phyloP scores from a whole-genome alignment of 495 filamentous ascomycete species.

The Podospora didyma region DNA sequence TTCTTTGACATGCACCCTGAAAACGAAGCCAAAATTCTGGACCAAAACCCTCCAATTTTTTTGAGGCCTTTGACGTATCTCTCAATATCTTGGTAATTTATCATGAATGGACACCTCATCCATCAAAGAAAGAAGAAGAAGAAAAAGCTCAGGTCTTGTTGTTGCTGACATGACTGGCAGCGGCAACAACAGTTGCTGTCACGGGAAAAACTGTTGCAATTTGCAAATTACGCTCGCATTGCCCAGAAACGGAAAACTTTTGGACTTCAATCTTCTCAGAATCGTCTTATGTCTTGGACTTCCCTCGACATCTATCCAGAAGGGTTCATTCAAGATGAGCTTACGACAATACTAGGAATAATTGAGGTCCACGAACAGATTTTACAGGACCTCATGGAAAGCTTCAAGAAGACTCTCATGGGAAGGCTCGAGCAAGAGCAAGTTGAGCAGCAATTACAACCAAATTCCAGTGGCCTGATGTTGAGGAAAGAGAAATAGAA shows the following conservation, averaged over 20 bases:
- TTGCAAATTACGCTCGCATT: constrained; percentile 26
- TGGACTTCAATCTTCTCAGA: neutral
- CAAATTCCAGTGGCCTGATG: neutral
- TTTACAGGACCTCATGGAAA: neutral
- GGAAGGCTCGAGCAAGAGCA: neutral
- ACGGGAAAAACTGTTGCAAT: constrained; percentile 24
- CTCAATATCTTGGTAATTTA: neutral
- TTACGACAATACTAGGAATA: constrained; percentile 67
- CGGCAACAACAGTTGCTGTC: constrained; percentile 22
- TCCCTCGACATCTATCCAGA: constrained; percentile 65
- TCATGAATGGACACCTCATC: too few species aligned
- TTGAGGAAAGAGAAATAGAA: neutral
- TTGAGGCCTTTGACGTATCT: constrained; percentile 53
- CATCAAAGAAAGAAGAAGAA: neutral
- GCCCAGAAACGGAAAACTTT: constrained; percentile 31
- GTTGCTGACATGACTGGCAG: constrained; percentile 41
- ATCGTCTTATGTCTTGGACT: constrained; percentile 33
- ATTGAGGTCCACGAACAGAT: constrained; percentile 13
- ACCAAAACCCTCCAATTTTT: constrained; percentile 60
- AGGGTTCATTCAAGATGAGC: constrained; percentile 62
- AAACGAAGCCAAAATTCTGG: constrained; percentile 41
- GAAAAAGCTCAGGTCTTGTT: neutral
- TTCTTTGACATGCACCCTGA: constrained; percentile 59
- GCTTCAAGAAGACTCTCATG: neutral
- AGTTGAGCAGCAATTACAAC: neutral